phyloP scores from a whole-genome alignment of 2,329 filamentous ascomycete genomes.

The Fusarium stilboides region DNA sequence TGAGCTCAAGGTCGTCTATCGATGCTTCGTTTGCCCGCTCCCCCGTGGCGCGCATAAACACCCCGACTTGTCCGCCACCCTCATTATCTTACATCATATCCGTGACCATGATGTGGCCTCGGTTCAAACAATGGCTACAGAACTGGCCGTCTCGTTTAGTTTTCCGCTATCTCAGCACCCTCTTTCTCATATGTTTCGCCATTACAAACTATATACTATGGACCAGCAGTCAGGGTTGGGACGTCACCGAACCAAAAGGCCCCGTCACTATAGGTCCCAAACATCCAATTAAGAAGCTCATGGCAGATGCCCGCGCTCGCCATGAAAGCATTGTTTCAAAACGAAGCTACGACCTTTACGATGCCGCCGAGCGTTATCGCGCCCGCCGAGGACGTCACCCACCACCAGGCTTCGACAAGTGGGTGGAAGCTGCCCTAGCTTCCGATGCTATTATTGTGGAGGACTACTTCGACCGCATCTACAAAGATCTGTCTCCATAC shows the following conservation, averaged over 20 bases:
- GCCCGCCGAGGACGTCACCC: conserved; percentile 71
- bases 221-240: conserved; percentile 49
- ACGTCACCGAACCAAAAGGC: conserved; percentile 43
- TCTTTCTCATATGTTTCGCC: conserved; percentile 47
- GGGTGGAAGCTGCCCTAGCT: conserved; percentile 69
- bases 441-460: conserved; percentile 71
- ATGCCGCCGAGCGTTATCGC: conserved; percentile 70
- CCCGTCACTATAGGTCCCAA: conserved; percentile 47
- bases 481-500: conserved; percentile 73
- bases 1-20: conserved; percentile 39
- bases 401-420: conserved; percentile 74
- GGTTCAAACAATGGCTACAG: conserved; percentile 48
- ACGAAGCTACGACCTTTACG: conserved; percentile 64
- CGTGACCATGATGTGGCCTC: conserved; percentile 46
- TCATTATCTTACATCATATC: conserved; percentile 28
- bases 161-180: conserved; percentile 50
- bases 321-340: conserved; percentile 61
- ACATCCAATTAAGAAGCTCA: conserved; percentile 68
- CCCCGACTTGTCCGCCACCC: conserved; percentile 32
- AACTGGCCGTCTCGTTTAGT: conserved; percentile 51
- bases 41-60: conserved; percentile 46
- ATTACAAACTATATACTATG: conserved; percentile 54
- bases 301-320: conserved; percentile 61
- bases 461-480: conserved; percentile 76
- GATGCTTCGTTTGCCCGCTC: conserved; percentile 45